phyloP scores from a whole-genome alignment of 805 yeast species.

The Candida pseudoglaebosa region DNA sequence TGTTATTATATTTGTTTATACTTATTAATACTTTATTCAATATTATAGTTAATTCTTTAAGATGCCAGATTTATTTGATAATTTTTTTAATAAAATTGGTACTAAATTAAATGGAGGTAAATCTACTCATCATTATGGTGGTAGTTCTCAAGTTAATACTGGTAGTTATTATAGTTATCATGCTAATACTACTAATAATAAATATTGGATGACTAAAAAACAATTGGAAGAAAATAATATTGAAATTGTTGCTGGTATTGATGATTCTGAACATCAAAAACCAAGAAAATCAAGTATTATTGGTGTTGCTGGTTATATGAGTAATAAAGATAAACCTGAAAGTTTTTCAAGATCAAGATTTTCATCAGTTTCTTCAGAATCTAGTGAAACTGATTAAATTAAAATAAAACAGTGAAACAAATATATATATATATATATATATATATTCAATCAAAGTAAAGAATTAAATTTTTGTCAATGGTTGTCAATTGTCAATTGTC shows the following conservation, averaged over 20 bases:
- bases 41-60: not conserved
- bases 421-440: no score
- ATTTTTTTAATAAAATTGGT: constrained; percentile 30
- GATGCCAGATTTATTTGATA: constrained; percentile 37
- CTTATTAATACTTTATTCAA: no score
- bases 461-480: no score
- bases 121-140: constrained; percentile 26
- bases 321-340: not conserved
- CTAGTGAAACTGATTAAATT: constrained; percentile 1
- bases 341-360: constrained; percentile 2
- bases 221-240: not conserved
- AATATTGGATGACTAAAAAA: constrained; percentile 34
- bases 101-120: constrained; percentile 33
- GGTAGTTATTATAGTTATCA: constrained; percentile 37
- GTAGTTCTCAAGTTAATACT: constrained; percentile 31
- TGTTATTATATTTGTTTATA: no score
- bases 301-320: constrained; percentile 2
- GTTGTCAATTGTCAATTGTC: no score
- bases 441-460: no score
- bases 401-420: no score
- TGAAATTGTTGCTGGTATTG: constrained; percentile 2
- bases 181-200: constrained; percentile 31
- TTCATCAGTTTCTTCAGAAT: constrained; percentile 2
- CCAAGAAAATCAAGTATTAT: constrained; percentile 1
- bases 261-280: constrained; percentile 1